Evolutionary conservation across 148 eudicot genomes (phyloP), one percentile per base, ranked within the genome.

Genomic region (Amaranthus hypochondriacus): DNA sequence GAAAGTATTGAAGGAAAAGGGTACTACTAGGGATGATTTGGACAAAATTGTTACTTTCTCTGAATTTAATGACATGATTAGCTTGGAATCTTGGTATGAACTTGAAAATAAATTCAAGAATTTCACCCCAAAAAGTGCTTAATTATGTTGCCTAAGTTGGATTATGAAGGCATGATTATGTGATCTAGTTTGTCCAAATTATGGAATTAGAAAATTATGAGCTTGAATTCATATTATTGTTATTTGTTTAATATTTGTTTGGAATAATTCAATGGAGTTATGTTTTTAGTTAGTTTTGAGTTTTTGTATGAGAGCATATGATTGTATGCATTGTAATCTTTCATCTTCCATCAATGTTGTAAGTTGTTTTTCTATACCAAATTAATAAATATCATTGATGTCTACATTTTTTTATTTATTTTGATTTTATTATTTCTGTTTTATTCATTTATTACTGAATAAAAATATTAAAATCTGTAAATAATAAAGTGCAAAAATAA

Each of bases 21-120:
- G 81, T 3, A 73, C 77, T 4, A 79, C 81, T 2, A 47, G 81
- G 1, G 81, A 78, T 44, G 81, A 78, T 12, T 73, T 78, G 62
- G 81, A 68, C 47, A 70, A 78, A 48, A 69, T 78, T 13, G 81
- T 76, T 8, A 68, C 81, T 0, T 78, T 78, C 66, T 62, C 73
- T 3, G 73, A 68, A 63, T 78, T 78, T 9, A 78, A 74, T 60
- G 77, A 78, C 1, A 71, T 78, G 11, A 73, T 73, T 15, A 69
- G 72, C 56, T 73, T 78, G 72, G 77, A 78, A 55, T 73, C 81
- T 21, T 78, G 81, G 81, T 78, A 78, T 68, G 81, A 78, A 44
- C 13, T 54, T 2, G 81, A 78, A 57, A 18, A 63, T 0, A 78
- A 62, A 74, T 70, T 79, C 62, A 73, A 64, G 57, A 79, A 57